Evolutionary conservation across 805 yeast species (phyloP), one percentile per base, ranked within the genome.

Genomic region (Pichia nanzhaoensis): DNA sequence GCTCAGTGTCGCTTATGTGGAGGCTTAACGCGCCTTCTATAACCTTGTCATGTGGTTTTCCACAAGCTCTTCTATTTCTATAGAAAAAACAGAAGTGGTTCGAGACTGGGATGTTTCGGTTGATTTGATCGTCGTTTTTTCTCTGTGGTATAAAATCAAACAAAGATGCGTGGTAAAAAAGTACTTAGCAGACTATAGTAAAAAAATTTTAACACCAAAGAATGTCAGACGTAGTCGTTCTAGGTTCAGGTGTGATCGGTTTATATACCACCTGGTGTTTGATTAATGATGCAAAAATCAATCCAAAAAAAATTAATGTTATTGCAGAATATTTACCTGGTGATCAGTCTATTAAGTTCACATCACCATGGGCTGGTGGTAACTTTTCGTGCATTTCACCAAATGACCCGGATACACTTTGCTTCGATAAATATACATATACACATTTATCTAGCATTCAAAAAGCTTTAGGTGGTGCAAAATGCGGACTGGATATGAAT

Each of bases 351-450:
- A 75, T 76, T 46, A 69, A 76, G 41, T 86, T 81, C 60, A 80
- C 95, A 1, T 82, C 90, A 0, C 95, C 95, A 0, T 82, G 83
- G 75, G 95, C 95, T 0, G 83, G 83, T 21, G 82, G 79, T 7
- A 77, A 78, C 57, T 77, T 77, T 55, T 72, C 80, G 3, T 68
- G 75, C 49, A 80, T 82, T 39, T 73, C 85, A 0, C 84, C 80
- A 2, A 70, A 73, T 48, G 84, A 80, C 51, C 60, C 61, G 2
- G 69, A 64, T n/a, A 68, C 75, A 0, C 54, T 80, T 42, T 57
- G 56, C 4, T 78, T 67, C 53, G 90, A 82, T 56, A 71, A 71
- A 55, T 68, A 65, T 53, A 80, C 88, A 2, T 84, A 79, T 57
- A 56, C 66, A 19, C 69, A 74, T 54, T 59, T 83, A 37, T 55